Conservation (phyloP, 305 asterid genomes). For the Fraxinus greggii region DNA sequence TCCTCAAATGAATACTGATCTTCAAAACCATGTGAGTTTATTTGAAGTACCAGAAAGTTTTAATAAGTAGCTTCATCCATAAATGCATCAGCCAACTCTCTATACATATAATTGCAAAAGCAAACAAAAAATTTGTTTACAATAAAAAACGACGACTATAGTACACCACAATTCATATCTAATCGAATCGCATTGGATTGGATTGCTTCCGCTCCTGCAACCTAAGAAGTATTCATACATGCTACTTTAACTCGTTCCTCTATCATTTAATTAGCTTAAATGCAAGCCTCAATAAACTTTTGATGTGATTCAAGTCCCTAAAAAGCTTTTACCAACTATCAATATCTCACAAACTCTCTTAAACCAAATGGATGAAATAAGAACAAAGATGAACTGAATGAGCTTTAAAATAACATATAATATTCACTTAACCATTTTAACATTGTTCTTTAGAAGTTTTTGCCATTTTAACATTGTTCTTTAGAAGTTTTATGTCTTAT, state of each 20-base stretch:
- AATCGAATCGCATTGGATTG: background rate
- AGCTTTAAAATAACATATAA: background rate
- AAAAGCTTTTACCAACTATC: background rate
- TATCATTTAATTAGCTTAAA: background rate
- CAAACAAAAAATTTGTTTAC: background rate
- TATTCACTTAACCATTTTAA: background rate
- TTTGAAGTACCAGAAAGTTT: background rate
- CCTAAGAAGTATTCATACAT: background rate
- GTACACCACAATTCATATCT: background rate
- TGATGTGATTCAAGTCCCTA: background rate
- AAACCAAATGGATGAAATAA: background rate
- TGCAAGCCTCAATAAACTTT: conserved; percentile 8
- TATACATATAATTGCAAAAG: background rate
- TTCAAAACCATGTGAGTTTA: background rate
- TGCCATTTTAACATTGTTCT: background rate
- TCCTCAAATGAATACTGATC: background rate
- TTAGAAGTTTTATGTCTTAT: background rate
- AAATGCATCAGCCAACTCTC: background rate
- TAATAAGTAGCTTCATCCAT: background rate
- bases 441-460: conserved; percentile 2
- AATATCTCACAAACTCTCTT: background rate
- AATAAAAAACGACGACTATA: background rate
- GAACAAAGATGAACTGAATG: background rate
- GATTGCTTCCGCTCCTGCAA: background rate
- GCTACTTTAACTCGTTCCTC: conserved; percentile 5